phyloP scores from a whole-genome alignment of 2,329 filamentous ascomycete genomes.

The Aureobasidium mangrovei region DNA sequence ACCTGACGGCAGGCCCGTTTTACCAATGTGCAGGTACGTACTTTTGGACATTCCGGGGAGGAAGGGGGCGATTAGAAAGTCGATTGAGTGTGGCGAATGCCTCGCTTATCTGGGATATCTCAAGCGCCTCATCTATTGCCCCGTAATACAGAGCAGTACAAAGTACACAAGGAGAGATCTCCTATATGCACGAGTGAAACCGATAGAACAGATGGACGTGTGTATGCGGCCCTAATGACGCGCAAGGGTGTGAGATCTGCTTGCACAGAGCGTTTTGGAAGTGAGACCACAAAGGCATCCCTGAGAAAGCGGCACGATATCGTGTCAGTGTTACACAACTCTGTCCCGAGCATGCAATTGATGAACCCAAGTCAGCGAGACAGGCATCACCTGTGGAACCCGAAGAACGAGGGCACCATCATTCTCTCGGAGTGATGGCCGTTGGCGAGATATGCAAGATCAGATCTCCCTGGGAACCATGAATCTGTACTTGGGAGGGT shows the following conservation, averaged over 20 bases:
- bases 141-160: background rate
- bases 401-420: background rate
- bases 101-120: constrained; percentile 8
- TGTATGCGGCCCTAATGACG: background rate
- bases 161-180: background rate
- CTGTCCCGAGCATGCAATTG: background rate
- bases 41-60: constrained; percentile 4
- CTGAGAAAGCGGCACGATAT: background rate
- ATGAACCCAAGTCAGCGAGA: background rate
- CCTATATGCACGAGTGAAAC: background rate
- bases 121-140: background rate
- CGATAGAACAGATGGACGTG: background rate
- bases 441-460: background rate
- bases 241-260: background rate
- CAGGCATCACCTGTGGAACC: constrained; percentile 7
- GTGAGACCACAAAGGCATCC: background rate
- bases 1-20: background rate
- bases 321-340: constrained; percentile 5
- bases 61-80: background rate
- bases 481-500: background rate
- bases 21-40: background rate
- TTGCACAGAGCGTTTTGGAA: background rate
- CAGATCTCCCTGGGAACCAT: background rate
- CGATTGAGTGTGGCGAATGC: constrained; percentile 10
- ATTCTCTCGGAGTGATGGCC: background rate